These are phyloP conservation scores for Cladosporium oxysporum DNA, from an alignment of 2,329 filamentous ascomycete genomes.

Conservation along the genomic window DNA sequence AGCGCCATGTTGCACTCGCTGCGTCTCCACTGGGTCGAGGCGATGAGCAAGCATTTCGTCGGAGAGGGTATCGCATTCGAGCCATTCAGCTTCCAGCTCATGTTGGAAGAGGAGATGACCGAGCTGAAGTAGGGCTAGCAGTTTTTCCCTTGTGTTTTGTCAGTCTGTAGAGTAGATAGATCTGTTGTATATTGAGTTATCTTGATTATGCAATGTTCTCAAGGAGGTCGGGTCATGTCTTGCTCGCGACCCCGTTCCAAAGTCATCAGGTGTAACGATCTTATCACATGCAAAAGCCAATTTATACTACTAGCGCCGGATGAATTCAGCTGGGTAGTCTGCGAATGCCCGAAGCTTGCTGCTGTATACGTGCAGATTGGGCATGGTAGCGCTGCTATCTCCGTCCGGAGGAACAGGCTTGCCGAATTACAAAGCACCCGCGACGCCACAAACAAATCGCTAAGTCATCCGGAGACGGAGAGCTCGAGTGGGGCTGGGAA, in stretches of 20 bases:
- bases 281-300: not conserved
- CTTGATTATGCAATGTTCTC: constrained; percentile 1
- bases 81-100: constrained; percentile 82
- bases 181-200: constrained; percentile 17
- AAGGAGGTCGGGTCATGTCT: not conserved
- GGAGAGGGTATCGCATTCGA: constrained; percentile 80
- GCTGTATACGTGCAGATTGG: not conserved
- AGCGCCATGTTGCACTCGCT: constrained; percentile 93
- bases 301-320: not conserved
- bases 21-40: constrained; percentile 93
- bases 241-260: not conserved
- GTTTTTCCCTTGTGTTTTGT: constrained; percentile 10
- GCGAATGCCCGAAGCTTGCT: not conserved
- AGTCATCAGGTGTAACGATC: not conserved
- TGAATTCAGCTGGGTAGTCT: not conserved
- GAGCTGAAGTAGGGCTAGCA: constrained; percentile 36
- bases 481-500: not conserved
- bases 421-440: not conserved
- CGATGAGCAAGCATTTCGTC: constrained; percentile 96
- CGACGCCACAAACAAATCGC: constrained; percentile 6
- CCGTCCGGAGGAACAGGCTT: not conserved
- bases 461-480: constrained; percentile 6
- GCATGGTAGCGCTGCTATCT: not conserved
- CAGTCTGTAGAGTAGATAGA: constrained; percentile 20
- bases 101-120: constrained; percentile 75